A percentile compares a stretch with the other conserved stretches of the same genome.
Conservation (phyloP, 495 filamentous ascomycete genomes). For the Daldinia bambusicola region DNA sequence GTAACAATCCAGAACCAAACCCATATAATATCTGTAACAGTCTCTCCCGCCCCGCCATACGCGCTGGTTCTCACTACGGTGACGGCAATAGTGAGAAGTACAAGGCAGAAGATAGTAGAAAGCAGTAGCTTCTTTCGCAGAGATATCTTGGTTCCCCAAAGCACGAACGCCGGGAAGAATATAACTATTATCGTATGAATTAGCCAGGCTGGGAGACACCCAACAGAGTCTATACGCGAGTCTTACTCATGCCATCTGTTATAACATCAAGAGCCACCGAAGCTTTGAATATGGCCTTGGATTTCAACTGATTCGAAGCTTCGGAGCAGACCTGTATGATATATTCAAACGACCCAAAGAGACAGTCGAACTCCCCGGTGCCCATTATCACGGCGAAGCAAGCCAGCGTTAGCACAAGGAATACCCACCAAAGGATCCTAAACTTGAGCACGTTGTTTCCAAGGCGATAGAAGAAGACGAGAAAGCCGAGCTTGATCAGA, state of each 20-base stretch:
- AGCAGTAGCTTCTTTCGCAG: slow-evolving; percentile 44
- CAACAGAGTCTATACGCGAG: neutral
- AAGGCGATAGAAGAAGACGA: slow-evolving; percentile 50
- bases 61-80: slow-evolving; percentile 41
- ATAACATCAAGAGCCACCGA: slow-evolving; percentile 37
- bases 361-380: too few species aligned
- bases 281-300: slow-evolving; percentile 9
- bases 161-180: neutral
- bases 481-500: slow-evolving; percentile 47
- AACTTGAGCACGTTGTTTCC: slow-evolving; percentile 35
- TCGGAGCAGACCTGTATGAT: neutral
- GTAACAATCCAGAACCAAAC: slow-evolving; percentile 35
- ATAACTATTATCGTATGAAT: too few species aligned
- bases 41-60: slow-evolving; percentile 16
- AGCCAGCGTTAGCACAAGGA: slow-evolving; percentile 27
- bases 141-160: slow-evolving; percentile 39
- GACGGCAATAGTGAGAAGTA: slow-evolving; percentile 43
- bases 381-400: slow-evolving; percentile 24
- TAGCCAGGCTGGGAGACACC: too few species aligned
- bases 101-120: slow-evolving; percentile 43
- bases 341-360: too few species aligned
- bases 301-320: neutral
- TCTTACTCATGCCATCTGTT: slow-evolving; percentile 43
- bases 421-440: slow-evolving; percentile 44
- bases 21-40: slow-evolving; percentile 10